Evolutionary conservation across 169 alveolate genomes (phyloP).

Genomic region (Plasmodium gaboni): DNA sequence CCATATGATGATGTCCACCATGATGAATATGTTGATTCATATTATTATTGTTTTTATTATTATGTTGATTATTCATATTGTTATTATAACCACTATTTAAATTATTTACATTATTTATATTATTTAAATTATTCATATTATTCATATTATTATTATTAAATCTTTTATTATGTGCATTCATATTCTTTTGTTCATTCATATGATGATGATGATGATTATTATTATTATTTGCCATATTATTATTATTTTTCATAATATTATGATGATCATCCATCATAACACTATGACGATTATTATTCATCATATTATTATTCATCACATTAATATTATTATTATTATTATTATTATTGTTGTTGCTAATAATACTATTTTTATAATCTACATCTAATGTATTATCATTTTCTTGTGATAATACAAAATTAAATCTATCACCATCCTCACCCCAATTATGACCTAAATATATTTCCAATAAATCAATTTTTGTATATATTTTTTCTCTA

Average conservation of each 20-base stretch:
- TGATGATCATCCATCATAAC: not conserved
- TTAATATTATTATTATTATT: not conserved
- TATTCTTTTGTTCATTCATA: constrained; percentile 6
- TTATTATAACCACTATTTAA: too few relatives aligned
- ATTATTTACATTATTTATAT: not conserved
- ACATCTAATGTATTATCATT: not conserved
- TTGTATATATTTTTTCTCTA: constrained; percentile 25
- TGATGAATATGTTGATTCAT: too few relatives aligned
- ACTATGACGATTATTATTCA: constrained; percentile 7
- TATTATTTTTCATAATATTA: constrained; percentile 3
- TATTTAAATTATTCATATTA: constrained; percentile 5
- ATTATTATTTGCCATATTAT: not conserved
- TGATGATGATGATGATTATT: constrained; percentile 6
- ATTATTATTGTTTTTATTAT: too few relatives aligned
- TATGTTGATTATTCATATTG: too few relatives aligned
- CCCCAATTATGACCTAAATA: constrained; percentile 59
- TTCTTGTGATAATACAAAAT: constrained; percentile 48
- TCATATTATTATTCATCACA: not conserved
- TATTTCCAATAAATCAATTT: constrained; percentile 57
- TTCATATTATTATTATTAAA: not conserved
- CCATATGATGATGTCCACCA: not conserved
- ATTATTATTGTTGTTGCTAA: not conserved
- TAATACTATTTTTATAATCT: constrained; percentile 27
- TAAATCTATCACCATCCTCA: constrained; percentile 19
- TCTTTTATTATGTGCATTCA: not conserved